phyloP scores from a whole-genome alignment of 202 grass and related monocot species.

The Dendrocalamus latiflorus region DNA sequence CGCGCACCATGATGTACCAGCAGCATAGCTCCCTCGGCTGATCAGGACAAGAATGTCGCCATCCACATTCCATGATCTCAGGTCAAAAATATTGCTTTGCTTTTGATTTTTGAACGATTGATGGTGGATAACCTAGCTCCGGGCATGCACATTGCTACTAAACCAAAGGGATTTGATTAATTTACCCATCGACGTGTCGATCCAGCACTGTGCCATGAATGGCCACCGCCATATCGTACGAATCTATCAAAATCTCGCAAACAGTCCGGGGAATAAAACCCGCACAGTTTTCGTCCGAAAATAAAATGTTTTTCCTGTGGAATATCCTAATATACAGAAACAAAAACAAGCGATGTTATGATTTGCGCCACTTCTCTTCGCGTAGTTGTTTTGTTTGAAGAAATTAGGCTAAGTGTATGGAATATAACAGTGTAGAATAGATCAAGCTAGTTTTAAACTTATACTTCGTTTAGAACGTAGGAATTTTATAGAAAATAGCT shows the following conservation, averaged over 20 bases:
- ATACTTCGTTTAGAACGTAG: too few relatives aligned
- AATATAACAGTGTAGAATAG: too few relatives aligned
- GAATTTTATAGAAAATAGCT: too few relatives aligned
- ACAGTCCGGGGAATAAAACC: slow-evolving; percentile 13
- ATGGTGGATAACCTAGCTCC: background rate
- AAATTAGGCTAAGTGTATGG: too few relatives aligned
- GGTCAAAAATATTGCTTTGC: background rate
- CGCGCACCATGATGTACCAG: background rate
- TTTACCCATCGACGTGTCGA: background rate
- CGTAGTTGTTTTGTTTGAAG: too few relatives aligned
- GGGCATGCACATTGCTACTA: background rate
- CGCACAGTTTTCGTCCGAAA: background rate
- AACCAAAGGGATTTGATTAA: background rate
- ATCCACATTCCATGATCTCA: background rate
- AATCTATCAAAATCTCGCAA: background rate
- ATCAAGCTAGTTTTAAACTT: too few relatives aligned
- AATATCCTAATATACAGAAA: background rate
- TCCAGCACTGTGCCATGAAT: background rate
- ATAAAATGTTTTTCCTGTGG: background rate
- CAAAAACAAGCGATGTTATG: background rate
- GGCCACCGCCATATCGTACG: slow-evolving; percentile 16
- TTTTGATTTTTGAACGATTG: background rate
- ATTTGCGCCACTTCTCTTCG: background rate
- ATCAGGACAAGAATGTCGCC: background rate
- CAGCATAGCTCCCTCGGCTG: background rate